These are phyloP conservation scores for Xylariaceae sp. DNA, from an alignment of 2,329 filamentous ascomycete genomes.

Conservation along the genomic window DNA sequence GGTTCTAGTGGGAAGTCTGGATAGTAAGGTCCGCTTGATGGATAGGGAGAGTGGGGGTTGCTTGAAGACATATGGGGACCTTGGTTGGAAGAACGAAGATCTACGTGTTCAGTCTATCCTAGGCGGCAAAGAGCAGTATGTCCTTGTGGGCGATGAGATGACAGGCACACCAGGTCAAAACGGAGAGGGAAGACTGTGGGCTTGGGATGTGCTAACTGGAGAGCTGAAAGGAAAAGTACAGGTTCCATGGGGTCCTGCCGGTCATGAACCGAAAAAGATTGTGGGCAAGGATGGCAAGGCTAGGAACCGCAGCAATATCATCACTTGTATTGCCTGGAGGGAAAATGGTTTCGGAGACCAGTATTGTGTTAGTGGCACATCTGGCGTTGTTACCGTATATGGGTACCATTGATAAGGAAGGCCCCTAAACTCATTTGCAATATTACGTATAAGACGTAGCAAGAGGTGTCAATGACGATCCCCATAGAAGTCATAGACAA, in stretches of 20 bases:
- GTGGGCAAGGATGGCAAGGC: slow-evolving; percentile 63
- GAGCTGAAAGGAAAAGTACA: slow-evolving; percentile 64
- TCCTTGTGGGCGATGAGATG: slow-evolving; percentile 79
- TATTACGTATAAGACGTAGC: background rate
- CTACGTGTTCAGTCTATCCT: slow-evolving; percentile 76
- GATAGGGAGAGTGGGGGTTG: slow-evolving; percentile 75
- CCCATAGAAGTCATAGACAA: slow-evolving; percentile 12
- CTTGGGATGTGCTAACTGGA: slow-evolving; percentile 83
- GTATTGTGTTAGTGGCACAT: slow-evolving; percentile 67
- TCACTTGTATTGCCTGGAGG: slow-evolving; percentile 66
- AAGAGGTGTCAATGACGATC: slow-evolving; percentile 19
- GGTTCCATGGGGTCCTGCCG: slow-evolving; percentile 59
- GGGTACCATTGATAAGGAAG: slow-evolving; percentile 41
- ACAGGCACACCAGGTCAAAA: slow-evolving; percentile 34
- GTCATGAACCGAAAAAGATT: slow-evolving; percentile 49
- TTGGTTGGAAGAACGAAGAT: slow-evolving; percentile 64
- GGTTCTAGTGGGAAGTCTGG: slow-evolving; percentile 73
- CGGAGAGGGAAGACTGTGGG: slow-evolving; percentile 67
- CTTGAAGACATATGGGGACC: slow-evolving; percentile 69
- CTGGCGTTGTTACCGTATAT: slow-evolving; percentile 67
- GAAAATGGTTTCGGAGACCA: slow-evolving; percentile 65
- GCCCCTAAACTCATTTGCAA: background rate
- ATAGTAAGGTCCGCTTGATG: slow-evolving; percentile 77
- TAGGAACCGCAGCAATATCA: slow-evolving; percentile 60
- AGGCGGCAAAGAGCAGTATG: slow-evolving; percentile 74